Evolutionary conservation across 768 basidiomycete genomes (phyloP).

Genomic region (Russula brevipes): DNA sequence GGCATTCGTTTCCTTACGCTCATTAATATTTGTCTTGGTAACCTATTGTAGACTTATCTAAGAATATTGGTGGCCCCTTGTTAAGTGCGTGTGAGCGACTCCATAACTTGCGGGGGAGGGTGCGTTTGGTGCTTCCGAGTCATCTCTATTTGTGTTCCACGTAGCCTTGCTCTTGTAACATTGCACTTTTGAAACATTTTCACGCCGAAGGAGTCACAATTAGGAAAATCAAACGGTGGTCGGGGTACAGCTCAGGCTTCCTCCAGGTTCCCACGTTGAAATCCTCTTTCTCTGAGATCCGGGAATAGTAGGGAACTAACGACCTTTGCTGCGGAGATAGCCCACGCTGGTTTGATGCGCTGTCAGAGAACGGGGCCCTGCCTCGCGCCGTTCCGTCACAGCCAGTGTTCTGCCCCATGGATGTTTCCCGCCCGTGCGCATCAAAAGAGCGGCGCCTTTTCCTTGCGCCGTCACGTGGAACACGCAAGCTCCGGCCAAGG

Average conservation of each 20-base stretch:
- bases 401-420: neutral
- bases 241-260: conserved; percentile 8
- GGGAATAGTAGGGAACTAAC: conserved; percentile 11
- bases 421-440: neutral
- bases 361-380: neutral
- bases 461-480: neutral
- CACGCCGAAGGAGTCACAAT: too few relatives aligned
- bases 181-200: too few relatives aligned
- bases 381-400: neutral
- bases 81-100: neutral
- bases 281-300: neutral
- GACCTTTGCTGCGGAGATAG: neutral
- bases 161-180: neutral
- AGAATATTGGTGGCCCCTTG: neutral
- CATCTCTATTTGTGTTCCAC: neutral
- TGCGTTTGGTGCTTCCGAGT: neutral
- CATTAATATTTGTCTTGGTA: neutral
- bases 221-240: conserved; percentile 2
- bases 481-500: too few relatives aligned
- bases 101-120: too few relatives aligned
- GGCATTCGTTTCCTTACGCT: neutral
- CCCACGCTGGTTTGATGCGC: conserved; percentile 3
- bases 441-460: neutral
- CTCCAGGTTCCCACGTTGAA: conserved; percentile 2
- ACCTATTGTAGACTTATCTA: neutral